phyloP scores from a whole-genome alignment of 208 protist genomes.

The Acanthamoeba royreba region DNA sequence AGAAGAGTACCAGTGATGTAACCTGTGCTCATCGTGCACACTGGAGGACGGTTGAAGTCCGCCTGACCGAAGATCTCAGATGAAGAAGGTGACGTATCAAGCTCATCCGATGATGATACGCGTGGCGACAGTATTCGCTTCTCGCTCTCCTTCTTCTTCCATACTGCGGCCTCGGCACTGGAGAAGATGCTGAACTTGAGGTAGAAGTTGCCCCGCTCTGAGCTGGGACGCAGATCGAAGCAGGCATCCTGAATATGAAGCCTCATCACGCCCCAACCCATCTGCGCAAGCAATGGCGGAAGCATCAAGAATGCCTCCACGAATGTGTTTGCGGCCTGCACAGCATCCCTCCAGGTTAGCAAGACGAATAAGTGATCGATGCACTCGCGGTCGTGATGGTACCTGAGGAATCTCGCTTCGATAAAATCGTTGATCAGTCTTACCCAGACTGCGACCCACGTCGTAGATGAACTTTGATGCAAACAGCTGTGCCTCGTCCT shows the following conservation, averaged over 20 bases:
- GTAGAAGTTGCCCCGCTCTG: not conserved
- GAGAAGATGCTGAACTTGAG: not conserved
- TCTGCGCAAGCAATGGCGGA: not conserved
- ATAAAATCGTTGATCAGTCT: too few species aligned
- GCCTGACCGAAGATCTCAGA: too few species aligned
- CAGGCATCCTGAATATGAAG: not conserved
- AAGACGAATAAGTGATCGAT: too few species aligned
- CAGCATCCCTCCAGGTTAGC: too few species aligned
- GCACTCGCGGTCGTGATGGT: not conserved
- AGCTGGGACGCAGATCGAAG: not conserved
- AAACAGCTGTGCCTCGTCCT: not conserved
- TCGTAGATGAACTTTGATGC: not conserved
- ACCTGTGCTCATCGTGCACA: not conserved
- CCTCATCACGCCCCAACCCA: not conserved
- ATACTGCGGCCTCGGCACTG: not conserved
- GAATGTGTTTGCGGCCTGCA: too few species aligned
- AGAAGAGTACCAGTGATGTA: not conserved
- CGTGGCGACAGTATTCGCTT: not conserved
- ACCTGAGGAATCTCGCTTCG: not conserved
- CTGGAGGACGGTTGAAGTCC: not conserved
- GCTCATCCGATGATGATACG: not conserved
- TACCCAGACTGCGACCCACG: not conserved
- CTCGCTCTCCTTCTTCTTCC: not conserved
- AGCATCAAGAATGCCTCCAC: not conserved
- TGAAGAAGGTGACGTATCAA: too few species aligned